These are phyloP conservation scores for Malus hybrid DNA, from an alignment of 331 rosid genomes.

Conservation along the genomic window DNA sequence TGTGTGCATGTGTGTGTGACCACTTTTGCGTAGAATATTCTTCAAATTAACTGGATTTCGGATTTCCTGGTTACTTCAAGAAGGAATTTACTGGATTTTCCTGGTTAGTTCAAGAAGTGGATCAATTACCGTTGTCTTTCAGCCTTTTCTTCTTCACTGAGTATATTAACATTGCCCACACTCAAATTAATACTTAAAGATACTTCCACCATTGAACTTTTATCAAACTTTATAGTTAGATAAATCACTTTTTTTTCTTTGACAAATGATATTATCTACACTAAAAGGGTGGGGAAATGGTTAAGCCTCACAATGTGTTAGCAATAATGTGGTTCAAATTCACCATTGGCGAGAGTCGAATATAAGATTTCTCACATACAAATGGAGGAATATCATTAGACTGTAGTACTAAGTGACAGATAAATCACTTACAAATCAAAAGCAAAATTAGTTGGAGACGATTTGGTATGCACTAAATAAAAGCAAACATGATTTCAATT, in stretches of 20 bases:
- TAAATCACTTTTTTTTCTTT: neutral
- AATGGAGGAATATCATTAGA: accelerated
- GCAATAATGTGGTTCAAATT: too few species aligned
- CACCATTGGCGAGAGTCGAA: accelerated
- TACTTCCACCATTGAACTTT: neutral
- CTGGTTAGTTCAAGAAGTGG: neutral
- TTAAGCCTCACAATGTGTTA: too few species aligned
- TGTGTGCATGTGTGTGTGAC: neutral
- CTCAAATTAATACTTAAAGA: neutral
- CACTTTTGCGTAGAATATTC: too few species aligned
- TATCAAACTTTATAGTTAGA: neutral
- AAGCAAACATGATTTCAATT: neutral
- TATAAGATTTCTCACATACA: too few species aligned
- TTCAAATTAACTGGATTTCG: too few species aligned
- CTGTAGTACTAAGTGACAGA: too few species aligned
- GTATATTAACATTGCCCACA: neutral
- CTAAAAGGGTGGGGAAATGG: too few species aligned
- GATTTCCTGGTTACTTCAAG: neutral
- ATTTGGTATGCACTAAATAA: neutral
- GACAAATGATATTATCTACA: too few species aligned
- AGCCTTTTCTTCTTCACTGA: neutral
- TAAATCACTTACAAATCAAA: too few species aligned
- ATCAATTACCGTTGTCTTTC: neutral
- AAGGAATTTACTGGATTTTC: neutral
- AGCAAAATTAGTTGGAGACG: neutral